These are phyloP conservation scores for Tylopilus plumbeoviolaceoides DNA, from an alignment of 768 basidiomycete genomes.

Conservation along the genomic window DNA sequence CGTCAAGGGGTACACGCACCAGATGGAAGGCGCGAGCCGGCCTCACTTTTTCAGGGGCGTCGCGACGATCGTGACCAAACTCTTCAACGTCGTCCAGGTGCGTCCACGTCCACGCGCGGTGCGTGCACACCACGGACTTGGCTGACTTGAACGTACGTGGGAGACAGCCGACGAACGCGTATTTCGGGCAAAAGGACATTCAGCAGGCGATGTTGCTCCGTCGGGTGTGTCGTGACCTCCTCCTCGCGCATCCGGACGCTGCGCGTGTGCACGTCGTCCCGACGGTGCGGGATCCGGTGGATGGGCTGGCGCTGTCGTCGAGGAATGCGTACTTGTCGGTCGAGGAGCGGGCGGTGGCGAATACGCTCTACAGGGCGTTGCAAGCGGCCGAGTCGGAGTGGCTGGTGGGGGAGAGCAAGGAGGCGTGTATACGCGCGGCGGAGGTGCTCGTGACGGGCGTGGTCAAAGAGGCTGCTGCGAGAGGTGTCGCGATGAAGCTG, in stretches of 20 bases:
- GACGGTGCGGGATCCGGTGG: conserved; percentile 64
- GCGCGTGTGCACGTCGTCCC: conserved; percentile 82
- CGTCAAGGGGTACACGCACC: conserved; percentile 84
- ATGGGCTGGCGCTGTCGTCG: conserved; percentile 83
- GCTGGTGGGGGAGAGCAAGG: conserved; percentile 47
- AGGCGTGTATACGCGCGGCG: conserved; percentile 45
- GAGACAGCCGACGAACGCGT: conserved; percentile 73
- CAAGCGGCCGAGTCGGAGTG: conserved; percentile 53
- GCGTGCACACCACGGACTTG: too few relatives aligned
- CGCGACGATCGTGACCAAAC: conserved; percentile 89
- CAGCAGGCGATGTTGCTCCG: conserved; percentile 90
- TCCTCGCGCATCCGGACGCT: conserved; percentile 72
- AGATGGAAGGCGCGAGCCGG: conserved; percentile 87
- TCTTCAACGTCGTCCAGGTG: conserved; percentile 91
- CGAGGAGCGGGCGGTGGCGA: conserved; percentile 59
- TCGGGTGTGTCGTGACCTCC: conserved; percentile 71
- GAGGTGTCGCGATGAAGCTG: conserved; percentile 51
- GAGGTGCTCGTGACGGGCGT: conserved; percentile 35
- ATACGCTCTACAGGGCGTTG: conserved; percentile 67
- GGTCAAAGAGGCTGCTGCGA: conserved; percentile 28
- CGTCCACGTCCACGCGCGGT: too few relatives aligned
- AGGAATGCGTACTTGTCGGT: conserved; percentile 79
- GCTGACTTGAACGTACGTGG: too few relatives aligned
- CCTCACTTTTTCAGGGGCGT: conserved; percentile 96
- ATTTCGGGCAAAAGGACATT: conserved; percentile 98